Evolutionary conservation across 805 yeast genomes (phyloP).

Genomic region (Teunomyces tritomae): DNA sequence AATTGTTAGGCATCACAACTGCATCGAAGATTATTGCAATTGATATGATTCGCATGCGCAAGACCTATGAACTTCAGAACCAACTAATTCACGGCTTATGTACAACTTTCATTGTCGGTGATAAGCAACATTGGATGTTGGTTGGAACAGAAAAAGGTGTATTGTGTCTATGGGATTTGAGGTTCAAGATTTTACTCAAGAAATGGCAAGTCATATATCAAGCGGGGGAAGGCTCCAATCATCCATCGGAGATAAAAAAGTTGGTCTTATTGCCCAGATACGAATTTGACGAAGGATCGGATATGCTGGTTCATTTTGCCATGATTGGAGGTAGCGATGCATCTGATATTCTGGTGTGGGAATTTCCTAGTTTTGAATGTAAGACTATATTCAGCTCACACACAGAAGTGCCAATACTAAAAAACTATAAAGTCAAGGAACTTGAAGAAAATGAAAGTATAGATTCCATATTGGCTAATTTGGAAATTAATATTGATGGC

Average conservation of each 20-base stretch:
- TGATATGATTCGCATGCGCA: constrained; percentile 58
- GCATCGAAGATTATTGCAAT: constrained; percentile 48
- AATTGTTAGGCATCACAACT: constrained; percentile 53
- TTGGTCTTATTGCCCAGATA: constrained; percentile 45
- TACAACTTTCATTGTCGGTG: constrained; percentile 56
- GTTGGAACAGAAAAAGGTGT: constrained; percentile 76
- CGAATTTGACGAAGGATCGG: constrained; percentile 30
- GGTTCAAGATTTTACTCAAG: constrained; percentile 60
- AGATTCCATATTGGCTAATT: constrained; percentile 16
- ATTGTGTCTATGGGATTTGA: constrained; percentile 76
- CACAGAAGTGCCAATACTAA: constrained; percentile 17
- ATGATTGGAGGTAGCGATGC: constrained; percentile 66
- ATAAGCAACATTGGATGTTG: constrained; percentile 57
- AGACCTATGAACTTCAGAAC: constrained; percentile 42
- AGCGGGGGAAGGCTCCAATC: constrained; percentile 16
- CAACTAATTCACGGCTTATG: constrained; percentile 67
- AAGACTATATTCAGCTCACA: constrained; percentile 29
- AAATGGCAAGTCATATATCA: constrained; percentile 50
- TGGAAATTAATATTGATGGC: constrained; percentile 18
- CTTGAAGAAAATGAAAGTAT: constrained; percentile 14
- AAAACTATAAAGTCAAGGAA: constrained; percentile 23
- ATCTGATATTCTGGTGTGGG: constrained; percentile 70
- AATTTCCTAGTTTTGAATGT: constrained; percentile 62
- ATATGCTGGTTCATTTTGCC: constrained; percentile 34
- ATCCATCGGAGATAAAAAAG: constrained; percentile 34